phyloP scores from a whole-genome alignment of 495 filamentous ascomycete species.

The Penicillium simplicissimum region DNA sequence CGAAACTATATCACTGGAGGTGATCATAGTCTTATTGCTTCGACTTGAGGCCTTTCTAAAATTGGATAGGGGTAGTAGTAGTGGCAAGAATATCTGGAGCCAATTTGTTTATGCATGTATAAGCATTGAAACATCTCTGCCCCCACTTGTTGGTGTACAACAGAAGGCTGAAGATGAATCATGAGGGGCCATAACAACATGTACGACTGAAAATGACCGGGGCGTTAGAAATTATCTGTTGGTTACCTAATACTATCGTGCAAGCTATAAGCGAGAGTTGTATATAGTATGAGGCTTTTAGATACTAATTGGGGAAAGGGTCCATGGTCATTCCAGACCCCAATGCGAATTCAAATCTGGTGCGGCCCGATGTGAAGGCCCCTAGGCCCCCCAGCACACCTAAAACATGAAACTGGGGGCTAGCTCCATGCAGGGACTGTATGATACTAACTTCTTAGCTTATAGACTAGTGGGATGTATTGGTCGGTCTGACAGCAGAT shows the following conservation, averaged over 20 bases:
- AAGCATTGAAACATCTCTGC: neutral
- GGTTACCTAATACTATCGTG: neutral
- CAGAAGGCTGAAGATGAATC: neutral
- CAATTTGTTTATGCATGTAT: neutral
- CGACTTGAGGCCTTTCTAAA: neutral
- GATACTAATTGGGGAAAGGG: neutral
- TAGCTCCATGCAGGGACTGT: neutral
- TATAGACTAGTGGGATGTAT: neutral
- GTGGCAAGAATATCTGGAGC: neutral
- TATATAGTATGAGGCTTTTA: neutral
- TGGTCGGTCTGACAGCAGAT: neutral
- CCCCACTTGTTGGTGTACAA: neutral
- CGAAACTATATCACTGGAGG: neutral
- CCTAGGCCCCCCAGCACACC: neutral
- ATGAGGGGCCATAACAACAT: neutral
- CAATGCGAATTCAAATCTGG: neutral
- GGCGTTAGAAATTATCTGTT: neutral
- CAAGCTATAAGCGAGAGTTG: neutral
- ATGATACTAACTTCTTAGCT: neutral
- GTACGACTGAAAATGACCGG: neutral
- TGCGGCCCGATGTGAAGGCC: neutral
- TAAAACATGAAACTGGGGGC: neutral
- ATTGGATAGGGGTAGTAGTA: neutral
- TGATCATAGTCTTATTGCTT: neutral
- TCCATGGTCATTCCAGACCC: neutral